Conservation (phyloP, 352 stramenopile genomes). For the Phytophthora cactorum region DNA sequence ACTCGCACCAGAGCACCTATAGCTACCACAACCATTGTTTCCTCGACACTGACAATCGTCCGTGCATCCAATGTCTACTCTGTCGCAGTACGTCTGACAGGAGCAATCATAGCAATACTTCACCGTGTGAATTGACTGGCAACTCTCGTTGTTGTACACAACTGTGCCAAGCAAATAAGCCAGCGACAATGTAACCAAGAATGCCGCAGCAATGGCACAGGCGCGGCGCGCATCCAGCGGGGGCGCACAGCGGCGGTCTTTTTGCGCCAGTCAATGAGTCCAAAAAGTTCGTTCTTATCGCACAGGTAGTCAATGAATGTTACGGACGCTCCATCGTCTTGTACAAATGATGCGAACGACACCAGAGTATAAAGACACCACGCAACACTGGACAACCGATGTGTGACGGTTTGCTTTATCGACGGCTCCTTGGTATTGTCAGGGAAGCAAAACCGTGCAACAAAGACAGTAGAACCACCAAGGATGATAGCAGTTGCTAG, state of each 20-base stretch:
- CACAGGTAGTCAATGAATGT: slow-evolving; percentile 22
- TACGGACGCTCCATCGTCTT: slow-evolving; percentile 8
- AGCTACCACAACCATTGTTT: neutral
- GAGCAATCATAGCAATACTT: slow-evolving; percentile 4
- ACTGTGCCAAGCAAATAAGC: slow-evolving; percentile 22
- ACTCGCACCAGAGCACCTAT: neutral
- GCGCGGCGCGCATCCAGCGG: slow-evolving; percentile 4
- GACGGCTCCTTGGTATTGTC: neutral
- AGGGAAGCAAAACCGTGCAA: slow-evolving; percentile 10
- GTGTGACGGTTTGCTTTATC: slow-evolving; percentile 9
- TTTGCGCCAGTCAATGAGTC: slow-evolving; percentile 19
- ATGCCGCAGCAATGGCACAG: slow-evolving; percentile 10
- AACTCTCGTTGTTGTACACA: slow-evolving; percentile 33
- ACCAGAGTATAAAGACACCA: neutral
- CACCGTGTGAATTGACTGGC: slow-evolving; percentile 4
- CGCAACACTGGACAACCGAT: slow-evolving; percentile 2
- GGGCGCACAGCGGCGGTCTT: slow-evolving; percentile 4
- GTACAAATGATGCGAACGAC: slow-evolving; percentile 5
- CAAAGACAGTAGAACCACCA: neutral
- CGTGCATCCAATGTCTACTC: slow-evolving; percentile 2
- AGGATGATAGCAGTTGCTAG: slow-evolving; percentile 13
- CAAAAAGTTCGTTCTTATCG: slow-evolving; percentile 24
- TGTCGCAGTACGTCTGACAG: slow-evolving; percentile 7
- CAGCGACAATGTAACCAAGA: slow-evolving; percentile 23
- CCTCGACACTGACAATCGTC: slow-evolving; percentile 9